Evolutionary conservation across 805 yeast genomes (phyloP), one percentile per base, ranked within the genome.

Genomic region (Scheffersomyces lignosus): DNA sequence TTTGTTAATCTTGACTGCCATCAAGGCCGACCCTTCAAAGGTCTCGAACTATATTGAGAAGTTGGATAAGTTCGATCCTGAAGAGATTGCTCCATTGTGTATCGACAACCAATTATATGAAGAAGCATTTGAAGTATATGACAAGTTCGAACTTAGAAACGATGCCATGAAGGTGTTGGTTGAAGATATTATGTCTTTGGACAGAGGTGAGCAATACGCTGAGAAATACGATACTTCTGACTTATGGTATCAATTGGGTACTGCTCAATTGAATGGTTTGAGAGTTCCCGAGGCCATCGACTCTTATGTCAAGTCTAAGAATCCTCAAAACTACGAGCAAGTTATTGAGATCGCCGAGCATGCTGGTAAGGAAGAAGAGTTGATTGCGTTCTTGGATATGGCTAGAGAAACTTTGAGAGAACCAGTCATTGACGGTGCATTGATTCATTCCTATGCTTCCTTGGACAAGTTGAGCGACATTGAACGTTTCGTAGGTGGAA

Each of bases 311-410:
- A 85, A 80, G 54, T 96, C 98, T 28, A 80, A 84, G 54, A 96
- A 91, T 61, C 93, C 98, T 41, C 77, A 85, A 36, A 88, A 93
- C 71, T 93, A 73, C 57, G 87, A 81, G 39, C 88, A 86, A 52
- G 96, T 91, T 31, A 91, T 93, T 64, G 98, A 93, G 53, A 86
- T 89, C 38, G 58, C 98, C 32, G 95, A 90, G 58, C 95, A 87
- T 54, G 96, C 96, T 24, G 98, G 96, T 47, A 91, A 90, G 61
- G 95, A 82, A 60, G 97, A 91, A 55, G 98, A 93, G 64, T 79
- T 93, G 50, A 72, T 91, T 51, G 81, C 86, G 47, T 93, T 78
- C 68, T 75, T 93, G 66, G 72, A 77, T 46, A 88, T 89, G 95
- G 96, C 99, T 12, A 84, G 99, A 69, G 79, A 83, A 58, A 75